Conservation (phyloP, 192 early-diverging fungal genomes). For the Bifiguratus adelaidae region DNA sequence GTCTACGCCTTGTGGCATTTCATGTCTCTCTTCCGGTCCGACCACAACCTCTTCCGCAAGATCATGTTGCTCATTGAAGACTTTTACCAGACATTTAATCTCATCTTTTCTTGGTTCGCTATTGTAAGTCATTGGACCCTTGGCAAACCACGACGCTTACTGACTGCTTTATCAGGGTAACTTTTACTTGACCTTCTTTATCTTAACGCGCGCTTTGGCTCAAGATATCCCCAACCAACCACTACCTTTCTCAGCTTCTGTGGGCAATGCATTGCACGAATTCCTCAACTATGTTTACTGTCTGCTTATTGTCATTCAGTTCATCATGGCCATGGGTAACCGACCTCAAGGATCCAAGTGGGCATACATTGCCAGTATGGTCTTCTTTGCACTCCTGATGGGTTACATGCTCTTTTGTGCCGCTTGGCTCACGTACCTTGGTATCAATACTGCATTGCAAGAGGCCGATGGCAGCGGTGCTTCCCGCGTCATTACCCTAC, state of each 20-base stretch:
- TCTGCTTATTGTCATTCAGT: slow-evolving; percentile 68
- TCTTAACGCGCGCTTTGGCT: slow-evolving; percentile 30
- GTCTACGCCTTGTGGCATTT: slow-evolving; percentile 57
- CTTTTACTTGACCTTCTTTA: slow-evolving; percentile 50
- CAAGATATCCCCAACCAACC: slow-evolving; percentile 1
- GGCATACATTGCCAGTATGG: slow-evolving; percentile 62
- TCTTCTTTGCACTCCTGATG: slow-evolving; percentile 86
- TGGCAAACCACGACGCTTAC: not conserved
- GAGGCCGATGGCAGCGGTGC: slow-evolving; percentile 22
- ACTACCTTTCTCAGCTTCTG: slow-evolving; percentile 26
- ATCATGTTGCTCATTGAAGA: slow-evolving; percentile 67
- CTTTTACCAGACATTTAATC: slow-evolving; percentile 70
- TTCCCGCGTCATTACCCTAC: slow-evolving; percentile 34
- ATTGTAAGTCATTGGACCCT: slow-evolving; percentile 27
- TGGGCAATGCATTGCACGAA: slow-evolving; percentile 22
- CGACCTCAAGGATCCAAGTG: slow-evolving; percentile 80
- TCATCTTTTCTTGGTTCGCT: slow-evolving; percentile 90
- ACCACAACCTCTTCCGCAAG: slow-evolving; percentile 60
- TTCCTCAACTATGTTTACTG: slow-evolving; percentile 31
- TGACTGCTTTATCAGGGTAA: slow-evolving; percentile 36
- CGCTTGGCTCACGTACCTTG: slow-evolving; percentile 49
- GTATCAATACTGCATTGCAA: slow-evolving; percentile 42
- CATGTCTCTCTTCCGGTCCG: slow-evolving; percentile 49
- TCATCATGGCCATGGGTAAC: slow-evolving; percentile 89
- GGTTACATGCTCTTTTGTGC: slow-evolving; percentile 74